phyloP scores from a whole-genome alignment of 495 filamentous ascomycete genomes.

The Talaromyces borbonicus region DNA sequence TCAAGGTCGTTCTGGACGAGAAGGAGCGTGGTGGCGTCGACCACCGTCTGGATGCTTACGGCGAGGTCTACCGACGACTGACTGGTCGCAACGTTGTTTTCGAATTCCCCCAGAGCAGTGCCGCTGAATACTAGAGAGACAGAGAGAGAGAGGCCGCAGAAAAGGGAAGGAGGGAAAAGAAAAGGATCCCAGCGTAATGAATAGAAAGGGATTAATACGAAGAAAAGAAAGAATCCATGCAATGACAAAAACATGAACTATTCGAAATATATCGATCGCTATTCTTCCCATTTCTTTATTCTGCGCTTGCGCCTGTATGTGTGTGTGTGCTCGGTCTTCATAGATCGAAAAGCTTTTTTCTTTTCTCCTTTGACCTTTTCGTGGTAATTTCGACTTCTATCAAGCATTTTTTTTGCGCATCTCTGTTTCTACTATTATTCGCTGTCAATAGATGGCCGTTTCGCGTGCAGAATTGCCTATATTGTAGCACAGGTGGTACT shows the following conservation, averaged over 20 bases:
- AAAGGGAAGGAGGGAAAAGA: not conserved
- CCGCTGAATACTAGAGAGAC: constrained; percentile 65
- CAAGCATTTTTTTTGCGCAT: constrained; percentile 14
- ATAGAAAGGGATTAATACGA: constrained; percentile 1
- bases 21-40: constrained; percentile 98
- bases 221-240: not conserved
- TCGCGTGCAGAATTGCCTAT: constrained; percentile 13
- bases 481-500: too few relatives aligned
- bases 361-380: not conserved
- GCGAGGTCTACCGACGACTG: constrained; percentile 92
- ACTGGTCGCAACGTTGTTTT: constrained; percentile 91
- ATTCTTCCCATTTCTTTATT: not conserved
- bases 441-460: constrained; percentile 15
- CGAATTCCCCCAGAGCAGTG: constrained; percentile 85
- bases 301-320: not conserved
- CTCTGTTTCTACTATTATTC: constrained; percentile 23
- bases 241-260: constrained; percentile 4
- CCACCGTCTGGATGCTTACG: constrained; percentile 98
- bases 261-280: constrained; percentile 4
- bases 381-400: constrained; percentile 4
- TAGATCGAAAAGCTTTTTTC: not conserved
- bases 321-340: constrained; percentile 1
- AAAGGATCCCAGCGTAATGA: not conserved
- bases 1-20: constrained; percentile 98
- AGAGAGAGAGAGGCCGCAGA: not conserved